Conservation (phyloP, 352 stramenopile species). For the Phytophthora europaea region DNA sequence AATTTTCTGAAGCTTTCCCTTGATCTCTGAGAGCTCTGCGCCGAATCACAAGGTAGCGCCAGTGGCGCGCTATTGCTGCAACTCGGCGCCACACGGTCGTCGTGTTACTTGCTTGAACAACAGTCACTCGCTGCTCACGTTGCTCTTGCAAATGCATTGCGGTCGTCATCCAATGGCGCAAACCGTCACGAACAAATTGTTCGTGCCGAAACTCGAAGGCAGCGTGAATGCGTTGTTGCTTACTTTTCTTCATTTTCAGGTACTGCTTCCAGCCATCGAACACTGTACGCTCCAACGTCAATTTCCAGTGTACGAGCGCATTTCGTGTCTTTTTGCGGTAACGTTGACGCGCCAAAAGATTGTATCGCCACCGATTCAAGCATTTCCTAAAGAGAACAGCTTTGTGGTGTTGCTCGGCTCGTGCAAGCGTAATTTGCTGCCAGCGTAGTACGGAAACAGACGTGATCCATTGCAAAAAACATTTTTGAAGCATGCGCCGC, state of each 20-base stretch:
- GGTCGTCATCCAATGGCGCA: conserved; percentile 61
- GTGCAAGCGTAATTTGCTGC: conserved; percentile 49
- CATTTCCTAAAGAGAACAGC: conserved; percentile 38
- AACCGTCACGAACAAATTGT: conserved; percentile 51
- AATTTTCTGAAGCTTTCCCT: not conserved
- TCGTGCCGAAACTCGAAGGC: conserved; percentile 64
- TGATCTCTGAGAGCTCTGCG: conserved; percentile 14
- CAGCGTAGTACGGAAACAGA: conserved; percentile 49
- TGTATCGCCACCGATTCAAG: conserved; percentile 45
- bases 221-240: conserved; percentile 57
- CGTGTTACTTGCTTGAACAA: conserved; percentile 30
- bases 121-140: conserved; percentile 38
- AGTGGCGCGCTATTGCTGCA: conserved; percentile 46
- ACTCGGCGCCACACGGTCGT: conserved; percentile 40
- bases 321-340: conserved; percentile 39
- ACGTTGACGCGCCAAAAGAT: conserved; percentile 10
- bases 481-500: conserved; percentile 26
- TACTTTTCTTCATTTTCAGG: conserved; percentile 31
- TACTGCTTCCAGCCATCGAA: conserved; percentile 55
- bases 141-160: conserved; percentile 48
- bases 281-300: conserved; percentile 37
- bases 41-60: conserved; percentile 35
- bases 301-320: conserved; percentile 69
- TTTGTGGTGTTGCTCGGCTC: conserved; percentile 46
- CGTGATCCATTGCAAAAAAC: conserved; percentile 44